Percentiles rank a stretch among this genome's conserved stretches.
phyloP scores from a whole-genome alignment of 192 early-diverging fungal genomes.

The Phlyctochytrium planicorne region DNA sequence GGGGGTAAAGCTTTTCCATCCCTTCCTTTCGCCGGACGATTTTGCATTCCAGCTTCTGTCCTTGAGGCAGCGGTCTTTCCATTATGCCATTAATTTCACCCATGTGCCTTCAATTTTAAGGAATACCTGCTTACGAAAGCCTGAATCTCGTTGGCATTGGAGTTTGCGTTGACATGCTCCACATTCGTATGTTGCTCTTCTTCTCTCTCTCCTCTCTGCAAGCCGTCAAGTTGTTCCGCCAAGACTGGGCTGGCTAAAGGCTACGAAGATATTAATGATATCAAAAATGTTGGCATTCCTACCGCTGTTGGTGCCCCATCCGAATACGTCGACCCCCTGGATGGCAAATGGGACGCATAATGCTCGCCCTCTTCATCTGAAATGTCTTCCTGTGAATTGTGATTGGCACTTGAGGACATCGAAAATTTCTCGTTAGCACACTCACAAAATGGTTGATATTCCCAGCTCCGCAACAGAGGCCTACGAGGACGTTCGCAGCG shows the following conservation, averaged over 20 bases:
- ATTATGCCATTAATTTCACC: background rate
- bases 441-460: slow-evolving; percentile 2
- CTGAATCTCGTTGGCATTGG: too few relatives aligned
- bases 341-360: background rate
- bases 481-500: slow-evolving; percentile 48
- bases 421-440: too few relatives aligned
- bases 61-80: background rate
- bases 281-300: too few relatives aligned
- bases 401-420: too few relatives aligned
- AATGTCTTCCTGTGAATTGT: too few relatives aligned
- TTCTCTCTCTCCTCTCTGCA: background rate
- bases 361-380: too few relatives aligned
- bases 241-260: background rate
- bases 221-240: background rate
- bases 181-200: background rate
- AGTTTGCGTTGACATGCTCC: background rate
- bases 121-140: background rate
- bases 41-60: slow-evolving; percentile 1
- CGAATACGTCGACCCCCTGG: background rate
- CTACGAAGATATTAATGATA: too few relatives aligned
- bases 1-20: slow-evolving; percentile 49
- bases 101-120: background rate
- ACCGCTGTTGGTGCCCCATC: background rate
- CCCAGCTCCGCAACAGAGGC: background rate
- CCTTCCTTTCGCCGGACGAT: slow-evolving; percentile 2